Base-by-base conservation (phyloP, 148 eudicot genomes). In the Pouteria glomerata region DNA sequence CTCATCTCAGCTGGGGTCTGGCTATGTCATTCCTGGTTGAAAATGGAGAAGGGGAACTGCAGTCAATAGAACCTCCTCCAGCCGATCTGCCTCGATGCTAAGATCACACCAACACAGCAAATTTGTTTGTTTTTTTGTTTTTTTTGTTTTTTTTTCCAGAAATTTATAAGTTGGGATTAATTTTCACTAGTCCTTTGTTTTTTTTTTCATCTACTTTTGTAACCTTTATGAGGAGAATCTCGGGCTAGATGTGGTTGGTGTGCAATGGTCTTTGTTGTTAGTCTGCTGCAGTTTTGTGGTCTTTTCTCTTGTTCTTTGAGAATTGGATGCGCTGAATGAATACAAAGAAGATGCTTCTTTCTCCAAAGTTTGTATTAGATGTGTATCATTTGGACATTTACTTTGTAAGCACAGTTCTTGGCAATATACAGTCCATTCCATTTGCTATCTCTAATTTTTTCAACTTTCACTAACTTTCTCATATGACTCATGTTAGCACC, bases 21-120 rank as follows among this genome's bases (percentile, higher is more conserved):
- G 97, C 82, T 14, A 94, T 84, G 96, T 71, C 80, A 39, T 89
- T 94, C 81, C 52, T 87, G 63, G 96, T 94, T 39, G 98, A 89
- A 67, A 80, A 94, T 55, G 97, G 97, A 47, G 73, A 57, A 1
- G 90, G 93, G 57, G 74, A 85, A 71, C 63, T 51, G 42, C 76
- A 94, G 76, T 70, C 97, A 2, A 47, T 91, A 33, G 78, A 60
- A 70, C 74, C 97, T 41, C 98, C 98, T 74, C 97, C 98, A 57
- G 69, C 82, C 6, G 91, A 91, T 76, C 96, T 94, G 35, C 96
- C 96, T 6, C 88, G 63, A 74, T 87, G 93, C 75, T 87, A 85
- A 70, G 50, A 73, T 70, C 60, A 37, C 41, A 44, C 2, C n/a
- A 37, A 27, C 34, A 63, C 12, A 23, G n/a, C 89, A n/a, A n/a